Evolutionary conservation across 2,329 filamentous ascomycete genomes (phyloP).

Genomic region (Pleomassaria siparia): DNA sequence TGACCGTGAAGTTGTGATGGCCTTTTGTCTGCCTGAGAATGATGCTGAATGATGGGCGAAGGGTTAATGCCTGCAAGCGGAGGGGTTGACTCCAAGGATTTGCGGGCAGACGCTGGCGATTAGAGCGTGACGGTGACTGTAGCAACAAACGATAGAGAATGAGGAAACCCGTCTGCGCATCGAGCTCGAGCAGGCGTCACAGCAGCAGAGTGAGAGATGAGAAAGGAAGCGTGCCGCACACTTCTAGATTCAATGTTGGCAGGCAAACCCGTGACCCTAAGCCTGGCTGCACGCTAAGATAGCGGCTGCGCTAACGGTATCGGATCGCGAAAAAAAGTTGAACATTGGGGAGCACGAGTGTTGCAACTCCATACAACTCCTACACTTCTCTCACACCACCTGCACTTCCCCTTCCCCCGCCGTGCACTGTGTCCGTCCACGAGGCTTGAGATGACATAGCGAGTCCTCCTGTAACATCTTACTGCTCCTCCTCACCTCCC

Average conservation of each 20-base stretch:
- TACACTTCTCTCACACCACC: not conserved
- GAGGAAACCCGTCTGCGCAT: slow-evolving; percentile 17
- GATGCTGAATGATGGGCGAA: slow-evolving; percentile 16
- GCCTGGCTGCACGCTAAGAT: not conserved
- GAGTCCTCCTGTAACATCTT: not conserved
- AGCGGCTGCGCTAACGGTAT: not conserved
- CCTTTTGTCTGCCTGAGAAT: slow-evolving; percentile 21
- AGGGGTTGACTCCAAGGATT: slow-evolving; percentile 33
- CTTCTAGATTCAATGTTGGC: slow-evolving; percentile 21
- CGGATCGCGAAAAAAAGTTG: too few relatives aligned
- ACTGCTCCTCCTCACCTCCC: not conserved
- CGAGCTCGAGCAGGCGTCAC: slow-evolving; percentile 18
- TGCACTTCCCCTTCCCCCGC: not conserved
- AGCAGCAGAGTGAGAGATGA: slow-evolving; percentile 15
- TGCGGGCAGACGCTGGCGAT: slow-evolving; percentile 37
- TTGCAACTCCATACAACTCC: too few relatives aligned
- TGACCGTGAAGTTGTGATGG: slow-evolving; percentile 37
- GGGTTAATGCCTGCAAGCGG: slow-evolving; percentile 22
- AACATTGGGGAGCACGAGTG: too few relatives aligned
- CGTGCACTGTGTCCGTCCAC: slow-evolving; percentile 1
- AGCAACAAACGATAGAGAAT: slow-evolving; percentile 27
- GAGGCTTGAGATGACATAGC: slow-evolving; percentile 1
- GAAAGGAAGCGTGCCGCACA: slow-evolving; percentile 31
- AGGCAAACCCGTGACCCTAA: not conserved
- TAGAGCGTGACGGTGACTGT: slow-evolving; percentile 23